phyloP scores from a whole-genome alignment of 1,139 yeast genomes.

The Blastobotrys elegans region DNA sequence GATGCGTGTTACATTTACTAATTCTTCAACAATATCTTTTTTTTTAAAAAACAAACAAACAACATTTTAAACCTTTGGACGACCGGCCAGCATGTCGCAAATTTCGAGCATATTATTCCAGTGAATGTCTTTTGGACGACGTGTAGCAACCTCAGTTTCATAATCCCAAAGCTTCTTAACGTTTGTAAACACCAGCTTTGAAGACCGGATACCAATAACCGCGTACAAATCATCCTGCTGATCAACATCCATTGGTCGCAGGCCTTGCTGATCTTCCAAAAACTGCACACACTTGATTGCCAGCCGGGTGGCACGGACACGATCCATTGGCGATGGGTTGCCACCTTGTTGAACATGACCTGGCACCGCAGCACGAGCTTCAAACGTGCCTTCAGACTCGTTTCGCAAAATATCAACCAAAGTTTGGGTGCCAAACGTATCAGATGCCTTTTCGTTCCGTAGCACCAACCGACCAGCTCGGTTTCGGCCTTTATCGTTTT shows the following conservation, averaged over 20 bases:
- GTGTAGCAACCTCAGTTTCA: constrained; percentile 72
- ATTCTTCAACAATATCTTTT: not conserved
- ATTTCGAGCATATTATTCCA: constrained; percentile 73
- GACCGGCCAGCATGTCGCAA: constrained; percentile 83
- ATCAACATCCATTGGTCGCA: constrained; percentile 25
- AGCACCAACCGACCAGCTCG: constrained; percentile 83
- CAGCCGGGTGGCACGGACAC: constrained; percentile 85
- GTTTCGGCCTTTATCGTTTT: constrained; percentile 70
- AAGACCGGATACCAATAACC: constrained; percentile 78
- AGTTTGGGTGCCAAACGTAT: constrained; percentile 73
- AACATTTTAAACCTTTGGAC: constrained; percentile 34
- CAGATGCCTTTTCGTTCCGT: constrained; percentile 81
- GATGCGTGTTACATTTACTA: too few species aligned
- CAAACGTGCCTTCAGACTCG: constrained; percentile 72
- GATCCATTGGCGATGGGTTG: constrained; percentile 89
- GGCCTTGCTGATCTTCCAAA: constrained; percentile 47
- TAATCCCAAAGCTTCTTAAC: constrained; percentile 73
- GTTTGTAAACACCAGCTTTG: constrained; percentile 70
- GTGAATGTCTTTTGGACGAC: constrained; percentile 86
- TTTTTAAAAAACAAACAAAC: not conserved
- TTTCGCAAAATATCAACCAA: constrained; percentile 78
- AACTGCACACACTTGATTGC: constrained; percentile 86
- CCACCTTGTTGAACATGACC: constrained; percentile 99
- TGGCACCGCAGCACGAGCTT: constrained; percentile 92
- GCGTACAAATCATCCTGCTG: constrained; percentile 59